Evolutionary conservation across 768 basidiomycete genomes (phyloP).

Genomic region (Mrakia hoshinonis): DNA sequence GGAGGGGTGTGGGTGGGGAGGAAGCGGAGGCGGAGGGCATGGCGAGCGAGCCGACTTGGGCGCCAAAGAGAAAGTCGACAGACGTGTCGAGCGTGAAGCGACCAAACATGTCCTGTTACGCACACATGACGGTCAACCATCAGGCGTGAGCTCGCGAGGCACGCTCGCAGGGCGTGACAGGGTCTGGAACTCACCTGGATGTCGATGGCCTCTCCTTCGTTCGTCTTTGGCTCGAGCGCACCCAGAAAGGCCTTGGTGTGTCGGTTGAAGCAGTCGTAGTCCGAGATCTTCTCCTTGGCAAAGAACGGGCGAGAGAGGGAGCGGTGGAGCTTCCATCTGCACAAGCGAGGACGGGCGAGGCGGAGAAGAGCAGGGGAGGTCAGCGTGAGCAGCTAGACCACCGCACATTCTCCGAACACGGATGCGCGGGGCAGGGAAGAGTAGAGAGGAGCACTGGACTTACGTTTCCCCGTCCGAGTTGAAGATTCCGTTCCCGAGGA

Average conservation of each 20-base stretch:
- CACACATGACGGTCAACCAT: too few species aligned
- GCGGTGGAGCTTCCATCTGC: slow-evolving; percentile 49
- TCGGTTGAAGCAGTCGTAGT: slow-evolving; percentile 60
- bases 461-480: slow-evolving; percentile 60
- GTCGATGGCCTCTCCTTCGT: slow-evolving; percentile 50
- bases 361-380: neutral
- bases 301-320: slow-evolving; percentile 64
- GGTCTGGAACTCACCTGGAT: slow-evolving; percentile 45
- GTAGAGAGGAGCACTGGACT: neutral
- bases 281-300: slow-evolving; percentile 59
- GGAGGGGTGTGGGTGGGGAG: slow-evolving; percentile 10
- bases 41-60: slow-evolving; percentile 52
- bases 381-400: slow-evolving; percentile 12
- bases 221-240: slow-evolving; percentile 45
- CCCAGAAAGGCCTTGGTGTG: slow-evolving; percentile 48
- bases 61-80: slow-evolving; percentile 65
- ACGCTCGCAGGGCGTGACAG: too few species aligned
- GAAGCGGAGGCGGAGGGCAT: neutral
- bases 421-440: neutral
- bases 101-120: slow-evolving; percentile 60
- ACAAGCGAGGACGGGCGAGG: neutral
- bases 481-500: slow-evolving; percentile 68
- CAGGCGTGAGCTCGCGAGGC: too few species aligned
- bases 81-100: slow-evolving; percentile 64
- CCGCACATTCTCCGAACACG: neutral